A percentile compares a stretch with the other conserved stretches of the same genome.
Evolutionary conservation across 352 stramenopile species (phyloP).

Genomic region (Phytophthora capsici): DNA sequence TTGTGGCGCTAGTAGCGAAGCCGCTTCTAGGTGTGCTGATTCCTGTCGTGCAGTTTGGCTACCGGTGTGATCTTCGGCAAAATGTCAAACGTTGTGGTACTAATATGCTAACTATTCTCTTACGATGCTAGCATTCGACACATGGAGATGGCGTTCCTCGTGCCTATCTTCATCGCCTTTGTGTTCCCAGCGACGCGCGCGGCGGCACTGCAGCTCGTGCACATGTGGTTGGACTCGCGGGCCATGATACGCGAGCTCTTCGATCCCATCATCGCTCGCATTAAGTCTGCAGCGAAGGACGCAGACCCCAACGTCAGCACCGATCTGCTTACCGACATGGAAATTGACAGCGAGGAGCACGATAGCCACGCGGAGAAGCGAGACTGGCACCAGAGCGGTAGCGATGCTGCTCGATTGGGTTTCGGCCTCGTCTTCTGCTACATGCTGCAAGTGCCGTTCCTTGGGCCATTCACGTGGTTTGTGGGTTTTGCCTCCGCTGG

Average conservation of each 20-base stretch:
- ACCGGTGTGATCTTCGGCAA: conserved; percentile 43
- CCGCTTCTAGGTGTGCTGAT: conserved; percentile 59
- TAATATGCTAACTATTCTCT: conserved; percentile 7
- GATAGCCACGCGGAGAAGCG: conserved; percentile 33
- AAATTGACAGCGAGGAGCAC: conserved; percentile 36
- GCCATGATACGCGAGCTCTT: conserved; percentile 75
- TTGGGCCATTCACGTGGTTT: conserved; percentile 78
- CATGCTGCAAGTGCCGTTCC: conserved; percentile 61
- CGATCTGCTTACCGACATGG: conserved; percentile 41
- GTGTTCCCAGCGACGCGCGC: conserved; percentile 49
- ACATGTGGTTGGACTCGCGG: conserved; percentile 70
- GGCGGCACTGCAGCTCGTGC: conserved; percentile 53
- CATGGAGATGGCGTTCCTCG: conserved; percentile 70
- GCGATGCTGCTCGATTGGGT: conserved; percentile 70
- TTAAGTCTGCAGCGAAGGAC: conserved; percentile 58
- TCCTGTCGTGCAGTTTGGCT: conserved; percentile 63
- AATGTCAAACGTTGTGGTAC: neutral
- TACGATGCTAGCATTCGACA: conserved; percentile 46
- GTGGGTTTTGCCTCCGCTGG: conserved; percentile 68
- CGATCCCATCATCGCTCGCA: conserved; percentile 67
- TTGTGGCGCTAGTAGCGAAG: conserved; percentile 57
- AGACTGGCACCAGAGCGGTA: conserved; percentile 65
- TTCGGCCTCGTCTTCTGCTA: conserved; percentile 72
- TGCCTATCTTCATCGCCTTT: conserved; percentile 66
- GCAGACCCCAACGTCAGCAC: conserved; percentile 35